Base-by-base conservation (phyloP, 2,329 filamentous ascomycete genomes). In the Colletotrichum cereale region DNA sequence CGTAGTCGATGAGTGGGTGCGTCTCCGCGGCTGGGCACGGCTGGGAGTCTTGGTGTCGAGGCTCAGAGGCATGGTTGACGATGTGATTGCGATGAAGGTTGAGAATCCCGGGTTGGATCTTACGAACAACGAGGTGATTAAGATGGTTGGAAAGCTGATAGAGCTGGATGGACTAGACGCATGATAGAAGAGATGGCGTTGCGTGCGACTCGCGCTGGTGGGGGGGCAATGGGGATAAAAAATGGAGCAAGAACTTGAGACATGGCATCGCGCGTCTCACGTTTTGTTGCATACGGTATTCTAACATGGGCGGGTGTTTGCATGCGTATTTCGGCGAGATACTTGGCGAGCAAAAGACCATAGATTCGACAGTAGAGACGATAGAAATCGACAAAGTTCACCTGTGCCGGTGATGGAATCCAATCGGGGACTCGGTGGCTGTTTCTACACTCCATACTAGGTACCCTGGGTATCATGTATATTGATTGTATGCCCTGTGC, bases 1-100 rank as follows among this genome's bases (percentile, higher is more conserved):
- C 24, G 85, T 98, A 3, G 93, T 99, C 4, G 96, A 98, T 82
- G 95, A 94, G 62, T 98, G 96, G 96, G 85, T 98, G 65, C 81
- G 86, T 44, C 84, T 99, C 40, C 88, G 94, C 31, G 96, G 96
- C 0, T 99, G 96, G 96, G 96, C 96, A 1, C 89, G 96, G 57
- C 96, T 99, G 74, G 96, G 96, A 38, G 96, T 98, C 16, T 81
- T 99, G 75, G 92, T 97, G 3, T 93, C 92, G 56, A 87, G 96
- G 73, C 82, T 99, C 75, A 88, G 96, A 73, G 90, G 91, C 68
- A 93, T 98, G 91, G 86, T 99, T 65, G 96, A 99, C 83, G 90
- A 92, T 74, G 86, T 97, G 73, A 88, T 99, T 77, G 92, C 92
- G 68, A 86, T 88, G 74, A 95, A 95, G 81, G 90, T 98, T 60